These are phyloP conservation scores for Saksenaea vasiformis DNA, from an alignment of 371 early-diverging fungal genomes.

Conservation along the genomic window DNA sequence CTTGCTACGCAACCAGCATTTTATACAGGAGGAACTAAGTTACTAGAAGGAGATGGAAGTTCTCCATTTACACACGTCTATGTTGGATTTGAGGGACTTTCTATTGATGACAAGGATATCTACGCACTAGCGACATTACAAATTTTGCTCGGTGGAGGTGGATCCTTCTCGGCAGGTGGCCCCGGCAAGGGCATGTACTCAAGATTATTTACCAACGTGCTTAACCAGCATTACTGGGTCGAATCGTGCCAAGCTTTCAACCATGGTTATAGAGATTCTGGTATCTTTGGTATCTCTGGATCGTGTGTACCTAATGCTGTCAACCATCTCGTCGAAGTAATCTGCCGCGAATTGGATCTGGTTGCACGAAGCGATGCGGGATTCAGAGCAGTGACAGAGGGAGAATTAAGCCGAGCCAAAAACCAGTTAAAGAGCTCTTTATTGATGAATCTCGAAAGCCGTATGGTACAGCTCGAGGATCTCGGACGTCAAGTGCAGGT, in stretches of 20 bases:
- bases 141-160: slow-evolving; percentile 93
- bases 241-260: slow-evolving; percentile 92
- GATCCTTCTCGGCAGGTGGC: slow-evolving; percentile 96
- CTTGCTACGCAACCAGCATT: slow-evolving; percentile 54
- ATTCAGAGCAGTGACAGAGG: slow-evolving; percentile 43
- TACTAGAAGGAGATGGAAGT: slow-evolving; percentile 71
- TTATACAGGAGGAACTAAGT: slow-evolving; percentile 84
- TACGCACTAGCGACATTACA: slow-evolving; percentile 92
- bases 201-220: slow-evolving; percentile 90
- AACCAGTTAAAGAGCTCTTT: slow-evolving; percentile 92
- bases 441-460: slow-evolving; percentile 92
- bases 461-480: slow-evolving; percentile 94
- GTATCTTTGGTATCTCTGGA: slow-evolving; percentile 92
- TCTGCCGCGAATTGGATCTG: slow-evolving; percentile 79
- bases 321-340: slow-evolving; percentile 75
- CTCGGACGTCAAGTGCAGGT: slow-evolving; percentile 91
- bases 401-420: slow-evolving; percentile 87
- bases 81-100: slow-evolving; percentile 86
- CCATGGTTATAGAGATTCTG: slow-evolving; percentile 88
- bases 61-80: slow-evolving; percentile 82
- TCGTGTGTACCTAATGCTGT: slow-evolving; percentile 76
- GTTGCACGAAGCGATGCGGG: slow-evolving; percentile 60
- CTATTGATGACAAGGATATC: slow-evolving; percentile 83
- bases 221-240: slow-evolving; percentile 93
- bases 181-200: slow-evolving; percentile 99